Base-by-base conservation (phyloP, 495 filamentous ascomycete species). In the Pyrenula massariospora region DNA sequence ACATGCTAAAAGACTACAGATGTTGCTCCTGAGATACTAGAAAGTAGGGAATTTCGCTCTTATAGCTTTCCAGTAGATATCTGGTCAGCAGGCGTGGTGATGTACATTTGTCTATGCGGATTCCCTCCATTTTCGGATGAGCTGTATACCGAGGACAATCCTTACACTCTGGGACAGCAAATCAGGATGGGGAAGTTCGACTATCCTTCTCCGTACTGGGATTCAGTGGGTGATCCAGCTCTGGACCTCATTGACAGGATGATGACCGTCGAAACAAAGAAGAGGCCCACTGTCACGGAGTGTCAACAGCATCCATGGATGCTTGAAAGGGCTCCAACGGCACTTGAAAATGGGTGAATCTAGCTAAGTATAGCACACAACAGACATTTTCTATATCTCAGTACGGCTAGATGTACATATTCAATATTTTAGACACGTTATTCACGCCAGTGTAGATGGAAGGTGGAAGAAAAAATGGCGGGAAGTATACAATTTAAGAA, bases 51-150 rank as follows among this genome's bases (percentile, higher is more conserved):
- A 57, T 71, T 84, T 54, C 78, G 87, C 48, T 81, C 80, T 62
- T 91, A 91, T 68, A 85, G 83, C 31, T 84, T 83, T 56, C 84
- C 86, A 2, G 87, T 89, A 25, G 87, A 91, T 64, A 73, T 91
- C 51, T 91, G 87, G 87, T 87, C 84, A 0, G 75, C 89, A 1
- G 87, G 87, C 36, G 87, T 91, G 11, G 87, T 91, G 10, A 72
- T 91, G 20, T 91, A 91, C 65, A 91, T 89, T 59, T 89, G 86
- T 62, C 74, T 91, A 19, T 91, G 87, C 63, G 87, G 87, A 12
- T 91, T 89, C 62, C 87, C 87, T 10, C 87, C 87, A 0, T 91
- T 91, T 70, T 84, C 79, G 2, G 87, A 89, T 54, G 87, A 91
- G 65, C 78, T 89, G 0, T 82, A 75, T 61, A 79, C 73, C 10